phyloP scores from a whole-genome alignment of 257 asterid genomes.

The Rhazya stricta region DNA sequence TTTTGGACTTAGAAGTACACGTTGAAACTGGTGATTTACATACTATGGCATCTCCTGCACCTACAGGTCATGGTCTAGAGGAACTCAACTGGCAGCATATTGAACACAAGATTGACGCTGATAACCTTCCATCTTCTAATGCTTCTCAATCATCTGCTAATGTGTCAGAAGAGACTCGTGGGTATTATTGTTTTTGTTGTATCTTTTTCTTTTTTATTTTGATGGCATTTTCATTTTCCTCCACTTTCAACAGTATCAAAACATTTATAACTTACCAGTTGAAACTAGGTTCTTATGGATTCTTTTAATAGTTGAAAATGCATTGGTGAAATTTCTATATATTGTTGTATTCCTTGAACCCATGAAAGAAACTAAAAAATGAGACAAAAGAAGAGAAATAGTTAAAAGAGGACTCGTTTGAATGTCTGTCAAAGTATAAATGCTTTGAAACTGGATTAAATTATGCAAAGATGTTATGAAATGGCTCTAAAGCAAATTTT shows the following conservation, averaged over 20 bases:
- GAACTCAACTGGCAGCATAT: slow-evolving; percentile 38
- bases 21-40: slow-evolving; percentile 18
- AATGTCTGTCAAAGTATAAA: background rate
- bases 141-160: slow-evolving; percentile 20
- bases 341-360: background rate
- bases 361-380: background rate
- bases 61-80: slow-evolving; percentile 34
- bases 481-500: background rate
- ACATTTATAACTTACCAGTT: background rate
- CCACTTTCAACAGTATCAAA: background rate
- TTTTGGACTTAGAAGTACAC: slow-evolving; percentile 26
- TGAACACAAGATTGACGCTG: slow-evolving; percentile 20
- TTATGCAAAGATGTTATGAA: background rate
- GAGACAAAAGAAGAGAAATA: background rate
- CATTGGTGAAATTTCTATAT: slow-evolving; percentile 8
- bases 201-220: background rate
- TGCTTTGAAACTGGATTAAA: slow-evolving; percentile 2
- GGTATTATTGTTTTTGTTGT: slow-evolving; percentile 14
- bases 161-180: slow-evolving; percentile 38
- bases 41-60: slow-evolving; percentile 23
- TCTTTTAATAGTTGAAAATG: background rate
- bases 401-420: background rate
- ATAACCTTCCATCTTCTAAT: slow-evolving; percentile 24
- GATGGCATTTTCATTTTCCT: background rate
- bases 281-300: background rate